A percentile compares a stretch with the other conserved stretches of the same genome.
These are phyloP conservation scores for Hypoxylon rubiginosum DNA, from an alignment of 2,329 filamentous ascomycete species.

Conservation along the genomic window DNA sequence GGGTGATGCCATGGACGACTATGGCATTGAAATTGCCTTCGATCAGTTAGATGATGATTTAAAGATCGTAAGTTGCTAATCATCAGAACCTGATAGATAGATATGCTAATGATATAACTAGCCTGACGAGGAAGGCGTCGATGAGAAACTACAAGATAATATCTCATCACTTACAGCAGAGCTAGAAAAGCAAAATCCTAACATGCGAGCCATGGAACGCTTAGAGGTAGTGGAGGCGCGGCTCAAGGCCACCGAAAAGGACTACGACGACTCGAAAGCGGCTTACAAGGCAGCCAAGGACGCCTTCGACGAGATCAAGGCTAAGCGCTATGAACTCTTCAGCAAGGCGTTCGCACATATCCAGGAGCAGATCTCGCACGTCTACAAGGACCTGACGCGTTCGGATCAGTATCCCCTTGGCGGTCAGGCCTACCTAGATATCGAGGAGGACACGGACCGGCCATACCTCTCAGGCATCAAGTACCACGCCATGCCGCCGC, in stretches of 20 bases:
- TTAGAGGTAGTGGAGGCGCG: slow-evolving; percentile 87
- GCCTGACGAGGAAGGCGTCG: slow-evolving; percentile 77
- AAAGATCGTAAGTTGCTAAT: slow-evolving; percentile 71
- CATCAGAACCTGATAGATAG: slow-evolving; percentile 47
- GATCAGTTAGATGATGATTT: slow-evolving; percentile 84
- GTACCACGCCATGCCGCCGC: slow-evolving; percentile 98
- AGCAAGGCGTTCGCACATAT: slow-evolving; percentile 96
- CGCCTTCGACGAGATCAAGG: slow-evolving; percentile 85
- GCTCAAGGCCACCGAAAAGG: slow-evolving; percentile 85
- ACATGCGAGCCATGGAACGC: slow-evolving; percentile 95
- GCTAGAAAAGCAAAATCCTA: slow-evolving; percentile 94
- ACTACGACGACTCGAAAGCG: slow-evolving; percentile 87
- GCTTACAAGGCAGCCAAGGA: slow-evolving; percentile 81
- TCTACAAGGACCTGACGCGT: slow-evolving; percentile 95
- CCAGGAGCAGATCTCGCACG: slow-evolving; percentile 90
- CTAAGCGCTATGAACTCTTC: slow-evolving; percentile 89
- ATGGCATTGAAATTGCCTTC: slow-evolving; percentile 93
- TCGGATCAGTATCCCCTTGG: slow-evolving; percentile 94
- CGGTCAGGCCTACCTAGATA: slow-evolving; percentile 88
- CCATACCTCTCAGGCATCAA: slow-evolving; percentile 97
- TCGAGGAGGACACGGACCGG: slow-evolving; percentile 93
- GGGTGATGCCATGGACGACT: slow-evolving; percentile 81
- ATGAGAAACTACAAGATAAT: slow-evolving; percentile 82
- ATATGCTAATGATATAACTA: slow-evolving; percentile 56
- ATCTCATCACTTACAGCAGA: slow-evolving; percentile 81